phyloP scores from a whole-genome alignment of 2,329 filamentous ascomycete genomes.

The Cryphonectria parasitica region DNA sequence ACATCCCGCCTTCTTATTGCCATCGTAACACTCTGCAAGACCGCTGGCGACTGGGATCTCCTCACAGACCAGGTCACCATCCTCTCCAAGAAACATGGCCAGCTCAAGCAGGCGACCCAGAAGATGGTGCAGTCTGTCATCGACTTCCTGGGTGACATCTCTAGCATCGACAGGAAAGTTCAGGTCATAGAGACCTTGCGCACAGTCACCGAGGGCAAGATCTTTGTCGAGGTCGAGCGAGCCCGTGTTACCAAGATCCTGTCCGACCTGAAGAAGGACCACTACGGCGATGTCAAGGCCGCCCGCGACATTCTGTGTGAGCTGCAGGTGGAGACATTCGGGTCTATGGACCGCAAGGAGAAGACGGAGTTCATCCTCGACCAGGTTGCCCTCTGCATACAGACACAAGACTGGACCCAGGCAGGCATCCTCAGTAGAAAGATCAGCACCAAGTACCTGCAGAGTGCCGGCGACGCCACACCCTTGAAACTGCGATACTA shows the following conservation, averaged over 20 bases:
- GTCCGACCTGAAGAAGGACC: slow-evolving; percentile 95
- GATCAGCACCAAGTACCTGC: slow-evolving; percentile 92
- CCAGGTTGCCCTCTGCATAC: slow-evolving; percentile 92
- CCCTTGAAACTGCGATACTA: slow-evolving; percentile 95
- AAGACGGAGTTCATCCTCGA: slow-evolving; percentile 99
- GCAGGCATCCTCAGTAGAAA: slow-evolving; percentile 92
- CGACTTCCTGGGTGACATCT: slow-evolving; percentile 84
- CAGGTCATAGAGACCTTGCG: slow-evolving; percentile 92
- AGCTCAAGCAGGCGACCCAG: slow-evolving; percentile 98
- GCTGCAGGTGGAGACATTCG: slow-evolving; percentile 97
- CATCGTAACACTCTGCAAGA: slow-evolving; percentile 93
- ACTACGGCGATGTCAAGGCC: slow-evolving; percentile 81
- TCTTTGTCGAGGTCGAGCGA: slow-evolving; percentile 98
- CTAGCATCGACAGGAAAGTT: slow-evolving; percentile 84
- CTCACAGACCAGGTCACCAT: slow-evolving; percentile 96
- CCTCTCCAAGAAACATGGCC: slow-evolving; percentile 98
- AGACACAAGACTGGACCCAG: slow-evolving; percentile 95
- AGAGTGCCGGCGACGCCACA: slow-evolving; percentile 89
- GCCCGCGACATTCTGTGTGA: slow-evolving; percentile 95
- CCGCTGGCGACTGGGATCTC: slow-evolving; percentile 88
- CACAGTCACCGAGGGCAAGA: slow-evolving; percentile 98
- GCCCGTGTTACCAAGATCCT: slow-evolving; percentile 93
- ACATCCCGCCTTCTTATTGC: slow-evolving; percentile 86
- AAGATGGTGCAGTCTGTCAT: slow-evolving; percentile 99
- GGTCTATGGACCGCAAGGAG: slow-evolving; percentile 94